Evolutionary conservation across 768 basidiomycete genomes (phyloP).

Genomic region (Candolleomyces aberdarensis): DNA sequence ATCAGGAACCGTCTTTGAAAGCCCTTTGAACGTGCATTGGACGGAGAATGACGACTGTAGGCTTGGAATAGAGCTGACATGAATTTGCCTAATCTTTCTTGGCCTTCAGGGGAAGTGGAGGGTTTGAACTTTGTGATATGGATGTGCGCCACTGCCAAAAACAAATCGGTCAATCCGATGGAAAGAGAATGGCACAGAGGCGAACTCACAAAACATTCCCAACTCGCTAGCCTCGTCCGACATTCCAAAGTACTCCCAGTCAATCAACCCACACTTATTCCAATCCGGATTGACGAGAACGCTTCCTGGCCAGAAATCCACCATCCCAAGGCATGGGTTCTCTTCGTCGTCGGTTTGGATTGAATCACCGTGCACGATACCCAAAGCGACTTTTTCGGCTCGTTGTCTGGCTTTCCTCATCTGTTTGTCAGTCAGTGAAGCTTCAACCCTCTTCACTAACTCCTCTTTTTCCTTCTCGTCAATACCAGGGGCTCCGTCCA

Average conservation of each 20-base stretch:
- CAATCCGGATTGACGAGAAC: slow-evolving; percentile 20
- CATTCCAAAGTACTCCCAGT: slow-evolving; percentile 32
- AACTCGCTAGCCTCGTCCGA: slow-evolving; percentile 26
- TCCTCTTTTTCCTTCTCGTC: slow-evolving; percentile 12
- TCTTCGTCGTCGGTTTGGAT: slow-evolving; percentile 9
- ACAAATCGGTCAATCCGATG: background rate
- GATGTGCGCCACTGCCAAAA: slow-evolving; percentile 25
- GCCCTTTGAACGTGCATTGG: background rate
- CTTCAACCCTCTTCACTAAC: background rate
- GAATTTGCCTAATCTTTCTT: slow-evolving; percentile 15
- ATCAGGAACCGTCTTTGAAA: slow-evolving; percentile 20
- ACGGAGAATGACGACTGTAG: slow-evolving; percentile 6
- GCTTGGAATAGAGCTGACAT: slow-evolving; percentile 14
- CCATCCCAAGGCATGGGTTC: slow-evolving; percentile 24
- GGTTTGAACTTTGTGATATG: slow-evolving; percentile 20
- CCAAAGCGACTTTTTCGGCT: background rate
- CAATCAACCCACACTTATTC: slow-evolving; percentile 22
- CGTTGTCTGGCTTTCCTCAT: background rate
- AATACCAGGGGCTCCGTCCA: slow-evolving; percentile 5
- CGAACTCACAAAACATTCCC: slow-evolving; percentile 30
- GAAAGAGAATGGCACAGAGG: background rate
- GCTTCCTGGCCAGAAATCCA: slow-evolving; percentile 31
- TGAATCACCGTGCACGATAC: background rate
- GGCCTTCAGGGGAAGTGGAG: slow-evolving; percentile 7
- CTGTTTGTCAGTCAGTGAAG: background rate